phyloP scores from a whole-genome alignment of 805 yeast species.

The Candida yuanshanica region DNA sequence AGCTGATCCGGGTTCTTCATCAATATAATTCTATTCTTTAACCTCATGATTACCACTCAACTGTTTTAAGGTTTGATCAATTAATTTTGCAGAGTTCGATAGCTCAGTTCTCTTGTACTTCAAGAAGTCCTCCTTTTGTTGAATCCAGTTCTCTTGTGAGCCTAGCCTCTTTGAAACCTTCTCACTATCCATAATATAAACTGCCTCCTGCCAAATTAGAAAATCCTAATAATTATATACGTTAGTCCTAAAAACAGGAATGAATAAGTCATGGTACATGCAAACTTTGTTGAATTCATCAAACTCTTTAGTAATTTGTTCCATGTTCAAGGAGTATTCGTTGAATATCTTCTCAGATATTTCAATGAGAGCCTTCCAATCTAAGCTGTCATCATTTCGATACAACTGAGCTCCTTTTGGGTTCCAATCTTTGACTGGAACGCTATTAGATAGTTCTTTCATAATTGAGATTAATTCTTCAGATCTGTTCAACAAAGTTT shows the following conservation, averaged over 20 bases:
- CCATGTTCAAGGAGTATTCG: conserved; percentile 20
- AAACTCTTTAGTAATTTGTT: conserved; percentile 16
- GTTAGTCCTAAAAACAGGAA: neutral
- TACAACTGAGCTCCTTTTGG: neutral
- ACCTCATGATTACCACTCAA: conserved; percentile 5
- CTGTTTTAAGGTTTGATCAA: conserved; percentile 19
- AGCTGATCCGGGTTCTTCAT: no score
- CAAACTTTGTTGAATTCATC: conserved; percentile 18
- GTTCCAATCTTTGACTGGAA: neutral
- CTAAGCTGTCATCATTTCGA: conserved; percentile 1
- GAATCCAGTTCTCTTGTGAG: conserved; percentile 19
- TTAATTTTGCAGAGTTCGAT: conserved; percentile 18
- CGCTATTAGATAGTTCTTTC: conserved; percentile 1
- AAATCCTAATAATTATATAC: conserved; percentile 11
- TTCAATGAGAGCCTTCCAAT: conserved; percentile 15
- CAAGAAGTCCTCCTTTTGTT: conserved; percentile 17
- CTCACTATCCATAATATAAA: conserved; percentile 20
- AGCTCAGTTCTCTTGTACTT: conserved; percentile 17
- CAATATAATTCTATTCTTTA: no score
- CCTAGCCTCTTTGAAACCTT: conserved; percentile 14
- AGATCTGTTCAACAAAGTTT: neutral
- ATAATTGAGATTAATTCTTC: conserved; percentile 6
- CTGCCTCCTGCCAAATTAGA: conserved; percentile 24
- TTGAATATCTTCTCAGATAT: conserved; percentile 13
- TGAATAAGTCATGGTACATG: neutral